phyloP scores from a whole-genome alignment of 2,329 filamentous ascomycete genomes.

The Pochonia chlamydosporia region DNA sequence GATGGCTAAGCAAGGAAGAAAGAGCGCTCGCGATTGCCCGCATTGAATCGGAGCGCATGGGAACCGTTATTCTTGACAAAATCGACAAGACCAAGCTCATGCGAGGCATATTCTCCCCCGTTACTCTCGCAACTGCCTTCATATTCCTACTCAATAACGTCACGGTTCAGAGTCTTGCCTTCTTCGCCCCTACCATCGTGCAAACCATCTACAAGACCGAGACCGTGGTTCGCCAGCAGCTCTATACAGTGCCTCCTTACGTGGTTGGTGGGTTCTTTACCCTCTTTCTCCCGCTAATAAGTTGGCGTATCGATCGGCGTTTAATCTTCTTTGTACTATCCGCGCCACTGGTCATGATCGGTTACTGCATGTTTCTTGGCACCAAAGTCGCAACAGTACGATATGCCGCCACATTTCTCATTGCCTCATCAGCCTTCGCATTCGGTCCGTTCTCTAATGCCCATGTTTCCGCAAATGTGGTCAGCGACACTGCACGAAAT shows the following conservation, averaged over 20 bases:
- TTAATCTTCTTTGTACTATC: conserved; percentile 54
- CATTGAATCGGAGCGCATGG: conserved; percentile 63
- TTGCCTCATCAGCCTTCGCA: conserved; percentile 57
- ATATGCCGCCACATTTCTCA: conserved; percentile 67
- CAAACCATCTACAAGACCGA: conserved; percentile 57
- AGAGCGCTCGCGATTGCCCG: conserved; percentile 61
- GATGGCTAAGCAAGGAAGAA: conserved; percentile 60
- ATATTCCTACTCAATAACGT: conserved; percentile 63
- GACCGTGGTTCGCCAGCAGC: conserved; percentile 55
- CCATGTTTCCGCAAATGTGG: conserved; percentile 63
- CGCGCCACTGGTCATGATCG: conserved; percentile 60
- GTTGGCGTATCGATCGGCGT: conserved; percentile 54
- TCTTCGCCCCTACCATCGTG: conserved; percentile 66
- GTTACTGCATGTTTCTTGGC: conserved; percentile 66
- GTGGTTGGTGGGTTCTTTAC: conserved; percentile 63
- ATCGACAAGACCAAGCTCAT: conserved; percentile 53
- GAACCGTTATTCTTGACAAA: conserved; percentile 57
- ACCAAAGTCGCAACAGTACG: conserved; percentile 44
- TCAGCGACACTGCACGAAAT: conserved; percentile 63
- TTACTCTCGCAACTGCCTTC: conserved; percentile 49
- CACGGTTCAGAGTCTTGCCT: conserved; percentile 64
- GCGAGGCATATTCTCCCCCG: conserved; percentile 57
- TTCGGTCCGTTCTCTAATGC: conserved; percentile 62
- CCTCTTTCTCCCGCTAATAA: conserved; percentile 53
- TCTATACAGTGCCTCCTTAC: conserved; percentile 67